phyloP scores from a whole-genome alignment of 2,329 filamentous ascomycete species.

The Alternaria arbusti region DNA sequence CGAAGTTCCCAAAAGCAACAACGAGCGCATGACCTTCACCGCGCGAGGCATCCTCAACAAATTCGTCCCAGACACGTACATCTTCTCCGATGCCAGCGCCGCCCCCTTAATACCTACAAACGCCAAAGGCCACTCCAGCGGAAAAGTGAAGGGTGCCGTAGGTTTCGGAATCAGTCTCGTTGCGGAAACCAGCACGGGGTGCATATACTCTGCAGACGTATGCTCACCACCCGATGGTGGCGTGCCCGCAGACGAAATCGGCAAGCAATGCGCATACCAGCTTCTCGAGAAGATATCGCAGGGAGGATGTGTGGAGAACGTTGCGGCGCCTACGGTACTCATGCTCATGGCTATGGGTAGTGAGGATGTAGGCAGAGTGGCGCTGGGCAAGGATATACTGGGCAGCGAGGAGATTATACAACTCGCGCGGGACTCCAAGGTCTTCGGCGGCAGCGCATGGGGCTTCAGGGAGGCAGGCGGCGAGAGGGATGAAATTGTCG shows the following conservation, averaged over 20 bases:
- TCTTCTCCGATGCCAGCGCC: slow-evolving; percentile 73
- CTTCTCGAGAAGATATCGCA: slow-evolving; percentile 81
- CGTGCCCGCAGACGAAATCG: slow-evolving; percentile 86
- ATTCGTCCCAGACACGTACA: slow-evolving; percentile 86
- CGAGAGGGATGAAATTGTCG: slow-evolving; percentile 72
- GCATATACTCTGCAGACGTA: slow-evolving; percentile 87
- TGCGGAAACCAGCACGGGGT: slow-evolving; percentile 87
- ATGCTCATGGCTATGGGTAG: slow-evolving; percentile 97
- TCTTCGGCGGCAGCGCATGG: slow-evolving; percentile 92
- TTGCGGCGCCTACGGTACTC: slow-evolving; percentile 76
- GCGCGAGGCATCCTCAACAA: slow-evolving; percentile 84
- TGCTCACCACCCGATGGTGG: slow-evolving; percentile 77
- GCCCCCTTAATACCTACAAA: slow-evolving; percentile 69
- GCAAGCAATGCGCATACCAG: slow-evolving; percentile 86
- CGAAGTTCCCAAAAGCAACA: slow-evolving; percentile 90
- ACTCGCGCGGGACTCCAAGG: slow-evolving; percentile 81
- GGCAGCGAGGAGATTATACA: slow-evolving; percentile 80
- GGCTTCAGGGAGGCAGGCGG: slow-evolving; percentile 68
- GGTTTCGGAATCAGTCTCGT: slow-evolving; percentile 92
- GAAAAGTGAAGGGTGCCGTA: slow-evolving; percentile 71
- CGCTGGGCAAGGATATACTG: slow-evolving; percentile 80
- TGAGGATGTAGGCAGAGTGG: slow-evolving; percentile 89
- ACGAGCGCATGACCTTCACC: slow-evolving; percentile 91
- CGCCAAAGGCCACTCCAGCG: slow-evolving; percentile 67
- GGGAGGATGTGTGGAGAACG: slow-evolving; percentile 79